Evolutionary conservation across 192 early-diverging fungal genomes (phyloP), one percentile per base, ranked within the genome.

Genomic region (Umbelopsis vinacea): DNA sequence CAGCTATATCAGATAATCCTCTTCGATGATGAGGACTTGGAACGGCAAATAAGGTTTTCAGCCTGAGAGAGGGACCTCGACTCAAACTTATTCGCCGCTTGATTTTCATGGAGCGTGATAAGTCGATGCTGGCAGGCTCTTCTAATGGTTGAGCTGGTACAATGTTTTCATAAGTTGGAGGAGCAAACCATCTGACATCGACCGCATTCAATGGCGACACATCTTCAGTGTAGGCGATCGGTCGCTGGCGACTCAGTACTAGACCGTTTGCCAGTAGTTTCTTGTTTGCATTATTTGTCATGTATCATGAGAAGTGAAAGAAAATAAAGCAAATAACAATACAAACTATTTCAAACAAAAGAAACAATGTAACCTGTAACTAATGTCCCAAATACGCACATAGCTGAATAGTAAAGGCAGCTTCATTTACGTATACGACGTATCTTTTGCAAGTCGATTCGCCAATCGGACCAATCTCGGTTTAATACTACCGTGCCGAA

Each of bases 381-480:
- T 63, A 63, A 63, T 7, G 11, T 63, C 57, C 57, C 57, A 8
- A 63, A 19, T 35, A 19, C 10, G 23, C 35, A 17, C 19, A 37
- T 63, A 63, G 57, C 3, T 15, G 29, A 63, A 63, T 63, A 63
- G 26, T 37, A 63, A 63, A 63, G 35, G 57, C 57, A 63, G 57
- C 57, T 37, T 63, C 57, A 63, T 63, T 29, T 63, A 63, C 33
- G 26, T 37, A 35, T 14, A 60, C 14, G 29, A 23, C 21, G 9
- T 33, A 14, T 12, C 57, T n/a, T 63, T 63, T 19, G 11, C 57
- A 63, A 63, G 57, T 63, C 57, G 29, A 22, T 26, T 63, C 26
- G 15, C 57, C 57, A 63, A 63, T 63, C 57, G 57, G 57, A 63
- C 57, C 57, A 37, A 63, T 12, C 24, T 63, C 33, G 57, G 57